phyloP scores from a whole-genome alignment of 2,329 filamentous ascomycete species.

The Aspergillus phoenicis region DNA sequence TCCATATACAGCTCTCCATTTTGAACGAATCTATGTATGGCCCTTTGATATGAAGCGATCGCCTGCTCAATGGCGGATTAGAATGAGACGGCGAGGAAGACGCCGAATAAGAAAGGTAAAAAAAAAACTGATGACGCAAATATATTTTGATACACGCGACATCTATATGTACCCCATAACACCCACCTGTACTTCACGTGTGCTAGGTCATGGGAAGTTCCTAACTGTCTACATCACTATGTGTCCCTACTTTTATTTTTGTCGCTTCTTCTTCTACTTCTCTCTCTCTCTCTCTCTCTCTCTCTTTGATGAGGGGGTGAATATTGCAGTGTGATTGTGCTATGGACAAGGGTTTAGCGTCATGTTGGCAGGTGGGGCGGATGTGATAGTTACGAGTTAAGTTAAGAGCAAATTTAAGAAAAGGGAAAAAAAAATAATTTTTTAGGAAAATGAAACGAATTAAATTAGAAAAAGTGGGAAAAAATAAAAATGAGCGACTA shows the following conservation, averaged over 20 bases:
- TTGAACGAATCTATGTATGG: no score
- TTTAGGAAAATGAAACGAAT: no score
- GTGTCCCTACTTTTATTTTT: background rate
- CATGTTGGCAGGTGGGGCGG: slow-evolving; percentile 22
- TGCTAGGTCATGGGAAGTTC: background rate
- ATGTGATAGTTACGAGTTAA: slow-evolving; percentile 5
- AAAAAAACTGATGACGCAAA: no score
- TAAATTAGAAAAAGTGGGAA: no score
- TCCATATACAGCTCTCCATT: background rate
- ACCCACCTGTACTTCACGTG: background rate
- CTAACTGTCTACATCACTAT: background rate
- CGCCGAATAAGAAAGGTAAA: background rate
- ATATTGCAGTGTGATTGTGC: slow-evolving; percentile 3
- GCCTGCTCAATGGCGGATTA: background rate
- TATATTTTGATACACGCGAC: background rate
- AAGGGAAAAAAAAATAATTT: no score
- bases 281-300: background rate
- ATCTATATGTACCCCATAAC: background rate
- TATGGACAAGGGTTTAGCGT: slow-evolving; percentile 15
- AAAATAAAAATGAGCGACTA: background rate
- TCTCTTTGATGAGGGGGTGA: slow-evolving; percentile 1
- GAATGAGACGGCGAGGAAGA: background rate
- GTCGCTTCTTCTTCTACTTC: background rate
- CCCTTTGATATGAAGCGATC: background rate
- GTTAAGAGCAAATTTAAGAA: slow-evolving; percentile 3